Evolutionary conservation across 352 stramenopile genomes (phyloP).

Genomic region (Globisporangium middletonii): DNA sequence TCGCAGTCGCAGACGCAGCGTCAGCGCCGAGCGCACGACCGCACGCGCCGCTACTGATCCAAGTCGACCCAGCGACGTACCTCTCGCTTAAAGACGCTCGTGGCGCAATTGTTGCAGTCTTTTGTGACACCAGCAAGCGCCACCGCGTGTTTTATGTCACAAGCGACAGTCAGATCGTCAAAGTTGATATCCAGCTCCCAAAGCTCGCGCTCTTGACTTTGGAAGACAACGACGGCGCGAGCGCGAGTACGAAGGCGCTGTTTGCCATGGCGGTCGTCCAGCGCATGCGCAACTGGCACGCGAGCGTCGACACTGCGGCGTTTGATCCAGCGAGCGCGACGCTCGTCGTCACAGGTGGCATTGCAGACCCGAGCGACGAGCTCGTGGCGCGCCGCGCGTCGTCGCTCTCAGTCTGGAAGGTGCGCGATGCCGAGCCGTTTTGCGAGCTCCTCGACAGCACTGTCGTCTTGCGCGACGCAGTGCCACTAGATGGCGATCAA

Average conservation of each 20-base stretch:
- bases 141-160: conserved; percentile 41
- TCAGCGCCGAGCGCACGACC: background rate
- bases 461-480: conserved; percentile 38
- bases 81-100: conserved; percentile 25
- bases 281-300: conserved; percentile 53
- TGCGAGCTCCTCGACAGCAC: conserved; percentile 62
- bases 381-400: conserved; percentile 39
- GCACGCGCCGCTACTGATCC: conserved; percentile 19
- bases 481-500: background rate
- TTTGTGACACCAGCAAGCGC: conserved; percentile 30
- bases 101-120: conserved; percentile 24
- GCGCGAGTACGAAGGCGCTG: conserved; percentile 7
- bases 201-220: conserved; percentile 19
- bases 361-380: conserved; percentile 49
- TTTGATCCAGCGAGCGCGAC: conserved; percentile 31
- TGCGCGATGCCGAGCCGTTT: conserved; percentile 31
- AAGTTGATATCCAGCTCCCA: conserved; percentile 39
- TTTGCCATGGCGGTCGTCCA: conserved; percentile 38
- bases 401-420: conserved; percentile 61
- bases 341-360: conserved; percentile 49
- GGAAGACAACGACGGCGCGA: too few species aligned
- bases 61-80: conserved; percentile 24
- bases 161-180: conserved; percentile 31
- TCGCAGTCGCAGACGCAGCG: conserved; percentile 13
- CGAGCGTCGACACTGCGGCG: conserved; percentile 32